Percentiles rank a stretch among this genome's conserved stretches.
phyloP scores from a whole-genome alignment of 2,329 filamentous ascomycete genomes.

The Didymella glomerata region DNA sequence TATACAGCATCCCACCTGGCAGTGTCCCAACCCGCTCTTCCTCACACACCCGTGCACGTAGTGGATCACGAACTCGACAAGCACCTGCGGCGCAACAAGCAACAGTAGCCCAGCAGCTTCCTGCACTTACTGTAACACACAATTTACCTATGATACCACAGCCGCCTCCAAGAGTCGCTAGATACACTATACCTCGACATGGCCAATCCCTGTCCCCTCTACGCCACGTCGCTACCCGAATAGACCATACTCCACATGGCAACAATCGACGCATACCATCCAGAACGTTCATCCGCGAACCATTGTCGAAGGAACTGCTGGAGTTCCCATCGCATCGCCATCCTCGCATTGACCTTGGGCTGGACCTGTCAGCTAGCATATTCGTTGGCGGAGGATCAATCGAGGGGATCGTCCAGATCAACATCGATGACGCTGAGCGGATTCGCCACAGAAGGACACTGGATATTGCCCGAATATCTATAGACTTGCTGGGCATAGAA shows the following conservation, averaged over 20 bases:
- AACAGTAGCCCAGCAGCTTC: conserved; percentile 27
- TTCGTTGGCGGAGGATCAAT: conserved; percentile 65
- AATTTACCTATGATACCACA: conserved; percentile 31
- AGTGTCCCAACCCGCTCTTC: conserved; percentile 59
- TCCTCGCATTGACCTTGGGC: conserved; percentile 58
- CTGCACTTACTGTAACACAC: conserved; percentile 26
- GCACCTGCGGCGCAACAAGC: conserved; percentile 29
- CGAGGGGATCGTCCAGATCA: conserved; percentile 60
- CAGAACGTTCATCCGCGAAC: conserved; percentile 59
- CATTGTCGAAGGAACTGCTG: conserved; percentile 58
- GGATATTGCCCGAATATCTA: conserved; percentile 59
- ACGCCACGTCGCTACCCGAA: conserved; percentile 52
- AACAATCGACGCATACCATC: conserved; percentile 55
- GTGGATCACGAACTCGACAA: conserved; percentile 34
- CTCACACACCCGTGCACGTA: conserved; percentile 47
- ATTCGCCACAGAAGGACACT: conserved; percentile 55
- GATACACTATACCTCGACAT: conserved; percentile 54
- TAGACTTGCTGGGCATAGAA: conserved; percentile 63
- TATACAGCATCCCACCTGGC: conserved; percentile 56
- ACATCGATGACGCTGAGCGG: conserved; percentile 58
- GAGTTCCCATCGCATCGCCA: conserved; percentile 60
- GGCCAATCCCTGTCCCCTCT: conserved; percentile 55
- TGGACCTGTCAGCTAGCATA: conserved; percentile 60
- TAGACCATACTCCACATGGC: conserved; percentile 56
- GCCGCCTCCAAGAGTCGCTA: conserved; percentile 38